Base-by-base conservation (phyloP, 805 yeast genomes). In the Yamadazyma sp. region DNA sequence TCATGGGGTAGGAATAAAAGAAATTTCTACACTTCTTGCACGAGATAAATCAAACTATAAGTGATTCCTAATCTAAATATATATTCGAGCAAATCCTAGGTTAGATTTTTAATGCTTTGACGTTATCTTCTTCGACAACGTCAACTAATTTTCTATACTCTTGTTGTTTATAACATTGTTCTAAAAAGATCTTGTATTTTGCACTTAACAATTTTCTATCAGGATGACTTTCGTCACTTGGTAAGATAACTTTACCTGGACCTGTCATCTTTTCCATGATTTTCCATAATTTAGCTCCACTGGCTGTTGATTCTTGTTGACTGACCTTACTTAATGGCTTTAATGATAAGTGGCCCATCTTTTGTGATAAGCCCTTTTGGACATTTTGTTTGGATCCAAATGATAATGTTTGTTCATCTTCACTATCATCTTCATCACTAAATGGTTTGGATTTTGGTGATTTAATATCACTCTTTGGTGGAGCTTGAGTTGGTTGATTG, bases 241-340 rank as follows among this genome's bases (percentile, higher is more conserved):
- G 98, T 44, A 67, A 60, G 25, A 93, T 83, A 9, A 81, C 87
- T 46, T 73, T 72, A 29, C 96, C 98, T 15, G 82, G 77, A 6
- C 95, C 91, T 1, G 95, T 82, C 68, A 89, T 72, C 42, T 73
- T 72, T 46, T 75, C 75, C 98, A 93, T 93, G 24, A 83, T 79
- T 23, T 78, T 76, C 98, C 98, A 91, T 39, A 93, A 67, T 36
- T 70, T 73, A 44, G 78, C 80, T 22, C 86, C 86, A 3, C 76
- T 60, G 26, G 55, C 51, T n/a, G n/a, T n/a, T 18, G 49, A 36
- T 23, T 54, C 50, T 39, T 55, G 53, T 30, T 58, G 38, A 23
- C 47, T 46, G 30, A 50, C 33, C 24, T 55, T 40, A 8, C 73
- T 57, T 50, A 68, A 62, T 18, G 73, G 71, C 47, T 65, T 68